Conservation (phyloP, 352 stramenopile genomes). For the Pseudoperonospora humuli region DNA sequence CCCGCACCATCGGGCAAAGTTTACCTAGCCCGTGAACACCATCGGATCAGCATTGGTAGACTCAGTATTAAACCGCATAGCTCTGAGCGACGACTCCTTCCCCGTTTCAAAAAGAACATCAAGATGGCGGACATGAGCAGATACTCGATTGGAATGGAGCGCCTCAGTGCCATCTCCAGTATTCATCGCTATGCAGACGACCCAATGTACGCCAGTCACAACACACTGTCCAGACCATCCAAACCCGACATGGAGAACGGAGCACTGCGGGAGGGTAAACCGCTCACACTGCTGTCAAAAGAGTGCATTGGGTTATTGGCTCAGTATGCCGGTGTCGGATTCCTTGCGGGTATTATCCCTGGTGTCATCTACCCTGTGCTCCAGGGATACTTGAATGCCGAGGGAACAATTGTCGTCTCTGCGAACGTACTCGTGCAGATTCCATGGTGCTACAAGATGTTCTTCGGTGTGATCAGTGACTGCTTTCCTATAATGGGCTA, state of each 20-base stretch:
- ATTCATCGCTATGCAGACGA: slow-evolving; percentile 18
- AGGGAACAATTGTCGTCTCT: slow-evolving; percentile 35
- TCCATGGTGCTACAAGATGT: slow-evolving; percentile 46
- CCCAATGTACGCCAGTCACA: slow-evolving; percentile 12
- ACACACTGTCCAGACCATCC: slow-evolving; percentile 10
- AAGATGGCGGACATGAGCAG: slow-evolving; percentile 20
- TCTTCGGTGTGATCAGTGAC: slow-evolving; percentile 45
- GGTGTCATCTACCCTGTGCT: slow-evolving; percentile 45
- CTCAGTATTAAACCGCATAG: slow-evolving; percentile 10
- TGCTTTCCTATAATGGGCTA: slow-evolving; percentile 45
- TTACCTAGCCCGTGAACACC: no score
- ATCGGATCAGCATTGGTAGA: slow-evolving; percentile 4
- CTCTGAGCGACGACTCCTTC: not conserved
- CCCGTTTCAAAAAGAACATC: slow-evolving; percentile 4
- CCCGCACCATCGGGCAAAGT: no score
- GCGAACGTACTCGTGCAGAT: slow-evolving; percentile 37
- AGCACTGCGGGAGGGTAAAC: slow-evolving; percentile 27
- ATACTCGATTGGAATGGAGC: slow-evolving; percentile 20
- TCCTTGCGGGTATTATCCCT: slow-evolving; percentile 32
- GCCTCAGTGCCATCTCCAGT: slow-evolving; percentile 19
- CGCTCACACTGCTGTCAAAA: slow-evolving; percentile 22
- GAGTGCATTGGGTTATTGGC: slow-evolving; percentile 34
- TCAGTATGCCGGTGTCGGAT: slow-evolving; percentile 41
- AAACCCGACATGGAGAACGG: slow-evolving; percentile 20
- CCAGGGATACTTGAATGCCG: slow-evolving; percentile 43